Base-by-base conservation (phyloP, 495 filamentous ascomycete species). In the Penicillium soppii region DNA sequence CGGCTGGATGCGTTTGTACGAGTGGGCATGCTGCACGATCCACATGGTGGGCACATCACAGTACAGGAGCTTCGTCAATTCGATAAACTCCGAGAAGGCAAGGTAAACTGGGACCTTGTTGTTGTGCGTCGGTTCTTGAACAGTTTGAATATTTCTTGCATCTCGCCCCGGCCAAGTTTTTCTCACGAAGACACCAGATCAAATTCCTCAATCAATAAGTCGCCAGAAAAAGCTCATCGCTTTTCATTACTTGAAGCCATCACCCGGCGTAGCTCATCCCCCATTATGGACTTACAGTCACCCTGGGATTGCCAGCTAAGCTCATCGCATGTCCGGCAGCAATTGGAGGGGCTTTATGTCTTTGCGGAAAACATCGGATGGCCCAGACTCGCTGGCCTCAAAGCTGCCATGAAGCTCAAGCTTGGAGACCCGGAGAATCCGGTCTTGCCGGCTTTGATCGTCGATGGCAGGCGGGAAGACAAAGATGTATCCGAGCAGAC, bases 51-150 rank as follows among this genome's bases (percentile, higher is more conserved):
- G 38, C 65, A 70, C 41, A 68, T 86, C 26, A 82, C 75, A 40
- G 63, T 73, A 6, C 75, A 82, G 12, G 86, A 91, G 51, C 74
- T 86, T 21, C 70, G 75, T 22, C 72, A 76, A 9, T 88, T 90
- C 43, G 82, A 87, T 25, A 79, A 77, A 52, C 71, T 86, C 29
- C 80, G 83, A 17, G 86, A 81, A 23, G 70, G 73, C 13, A 88
- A 88, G 52, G 81, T 91, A 12, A 83, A 86, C 56, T 95, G 90
- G 90, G 89, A 91, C 54, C 65, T 95, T 25, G 69, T 91, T 15
- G 76, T 90, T 26, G 89, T 87, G 26, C 80, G 87, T 13, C 74
- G 82, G 2, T 91, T 90, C 73, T 74, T 92, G 12, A 86, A 92
- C 54, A 90, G 88, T 62, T 83, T 95, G 19, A 57, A 66, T 15